phyloP scores from a whole-genome alignment of 352 stramenopile genomes.

The Pythium biforme region DNA sequence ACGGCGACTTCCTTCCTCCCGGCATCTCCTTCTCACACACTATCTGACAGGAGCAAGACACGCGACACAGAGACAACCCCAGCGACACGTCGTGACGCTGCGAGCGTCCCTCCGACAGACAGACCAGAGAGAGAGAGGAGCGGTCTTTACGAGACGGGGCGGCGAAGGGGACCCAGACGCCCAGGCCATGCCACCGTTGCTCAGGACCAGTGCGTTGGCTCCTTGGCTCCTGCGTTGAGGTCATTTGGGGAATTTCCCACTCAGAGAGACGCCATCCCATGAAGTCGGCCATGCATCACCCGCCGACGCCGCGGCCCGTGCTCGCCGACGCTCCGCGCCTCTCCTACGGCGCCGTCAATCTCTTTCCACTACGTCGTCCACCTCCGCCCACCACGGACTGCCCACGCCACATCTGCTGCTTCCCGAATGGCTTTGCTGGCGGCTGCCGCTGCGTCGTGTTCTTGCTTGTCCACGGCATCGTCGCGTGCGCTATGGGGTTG shows the following conservation, averaged over 20 bases:
- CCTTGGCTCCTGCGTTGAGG: not conserved
- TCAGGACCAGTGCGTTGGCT: no score
- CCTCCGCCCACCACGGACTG: not conserved
- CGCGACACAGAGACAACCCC: not conserved
- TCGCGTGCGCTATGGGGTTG: slow-evolving; percentile 9
- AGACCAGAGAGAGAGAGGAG: not conserved
- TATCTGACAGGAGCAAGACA: no score
- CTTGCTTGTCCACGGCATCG: slow-evolving; percentile 19
- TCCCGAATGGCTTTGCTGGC: not conserved
- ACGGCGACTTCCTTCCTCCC: no score
- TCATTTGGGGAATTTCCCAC: no score
- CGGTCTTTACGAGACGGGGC: not conserved
- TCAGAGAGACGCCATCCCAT: no score
- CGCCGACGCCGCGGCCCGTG: not conserved
- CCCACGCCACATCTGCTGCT: not conserved
- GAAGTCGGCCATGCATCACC: not conserved
- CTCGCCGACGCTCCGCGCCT: slow-evolving; percentile 2
- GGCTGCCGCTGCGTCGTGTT: slow-evolving; percentile 15
- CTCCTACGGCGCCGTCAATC: slow-evolving; percentile 22
- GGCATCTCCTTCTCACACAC: no score
- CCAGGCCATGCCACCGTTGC: not conserved
- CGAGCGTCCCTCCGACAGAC: not conserved
- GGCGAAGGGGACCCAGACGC: not conserved
- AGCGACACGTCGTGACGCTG: no score
- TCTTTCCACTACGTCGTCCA: slow-evolving; percentile 1